Conservation (phyloP, 2,329 filamentous ascomycete species). For the Emergomyces orientalis region DNA sequence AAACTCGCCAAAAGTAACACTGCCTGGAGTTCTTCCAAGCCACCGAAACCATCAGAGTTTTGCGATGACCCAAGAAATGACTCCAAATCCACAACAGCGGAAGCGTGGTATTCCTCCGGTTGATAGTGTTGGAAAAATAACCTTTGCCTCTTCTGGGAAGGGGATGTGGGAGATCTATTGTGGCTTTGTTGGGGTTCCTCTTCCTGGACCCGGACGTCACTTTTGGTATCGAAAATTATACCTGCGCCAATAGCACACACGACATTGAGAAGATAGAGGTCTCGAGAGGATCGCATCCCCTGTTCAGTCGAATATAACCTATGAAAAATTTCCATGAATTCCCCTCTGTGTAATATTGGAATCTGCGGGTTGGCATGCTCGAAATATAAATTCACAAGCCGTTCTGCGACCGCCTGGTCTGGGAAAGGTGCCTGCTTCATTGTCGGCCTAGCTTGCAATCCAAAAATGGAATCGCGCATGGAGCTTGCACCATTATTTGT, state of each 20-base stretch:
- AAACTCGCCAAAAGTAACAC: slow-evolving; percentile 85
- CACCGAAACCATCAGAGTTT: slow-evolving; percentile 60
- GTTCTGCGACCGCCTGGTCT: slow-evolving; percentile 60
- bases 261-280: slow-evolving; percentile 93
- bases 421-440: slow-evolving; percentile 83
- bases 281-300: slow-evolving; percentile 60
- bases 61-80: slow-evolving; percentile 64
- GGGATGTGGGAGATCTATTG: slow-evolving; percentile 19
- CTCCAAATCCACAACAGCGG: slow-evolving; percentile 84
- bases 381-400: slow-evolving; percentile 77
- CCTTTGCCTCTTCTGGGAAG: slow-evolving; percentile 42
- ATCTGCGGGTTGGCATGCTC: slow-evolving; percentile 96
- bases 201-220: slow-evolving; percentile 15
- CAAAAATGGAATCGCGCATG: slow-evolving; percentile 94
- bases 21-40: slow-evolving; percentile 85
- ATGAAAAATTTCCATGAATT: slow-evolving; percentile 85
- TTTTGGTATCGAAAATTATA: slow-evolving; percentile 62
- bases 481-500: slow-evolving; percentile 54
- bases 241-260: slow-evolving; percentile 93
- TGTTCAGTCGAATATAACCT: slow-evolving; percentile 63
- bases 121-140: slow-evolving; percentile 55
- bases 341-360: slow-evolving; percentile 76
- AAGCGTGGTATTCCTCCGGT: slow-evolving; percentile 93
- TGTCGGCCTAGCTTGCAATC: slow-evolving; percentile 81
- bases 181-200: slow-evolving; percentile 3